phyloP scores from a whole-genome alignment of 768 basidiomycete genomes.

The Boletus pseudo-olivaceus region DNA sequence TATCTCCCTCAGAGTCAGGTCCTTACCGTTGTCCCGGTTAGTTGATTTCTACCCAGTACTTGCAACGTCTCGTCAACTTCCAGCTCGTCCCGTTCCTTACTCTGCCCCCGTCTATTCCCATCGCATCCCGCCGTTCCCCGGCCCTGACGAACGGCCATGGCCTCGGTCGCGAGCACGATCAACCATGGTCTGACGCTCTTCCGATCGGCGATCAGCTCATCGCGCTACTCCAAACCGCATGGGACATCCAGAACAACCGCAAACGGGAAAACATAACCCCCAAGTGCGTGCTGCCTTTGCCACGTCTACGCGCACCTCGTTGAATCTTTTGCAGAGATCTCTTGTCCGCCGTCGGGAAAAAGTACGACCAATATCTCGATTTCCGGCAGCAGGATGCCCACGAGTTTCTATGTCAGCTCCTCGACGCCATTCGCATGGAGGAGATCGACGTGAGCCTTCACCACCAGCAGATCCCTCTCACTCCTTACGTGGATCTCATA shows the following conservation, averaged over 20 bases:
- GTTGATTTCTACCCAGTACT: conserved; percentile 64
- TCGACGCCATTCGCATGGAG: conserved; percentile 94
- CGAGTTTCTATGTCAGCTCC: conserved; percentile 83
- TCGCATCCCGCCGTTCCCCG: conserved; percentile 54
- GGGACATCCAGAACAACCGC: conserved; percentile 55
- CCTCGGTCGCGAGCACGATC: conserved; percentile 47
- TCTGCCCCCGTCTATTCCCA: conserved; percentile 39
- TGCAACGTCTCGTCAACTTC: conserved; percentile 58
- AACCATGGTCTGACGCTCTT: conserved; percentile 55
- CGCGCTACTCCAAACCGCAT: conserved; percentile 55
- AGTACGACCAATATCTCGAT: conserved; percentile 93
- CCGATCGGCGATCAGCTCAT: conserved; percentile 70
- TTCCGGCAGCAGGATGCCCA: conserved; percentile 96
- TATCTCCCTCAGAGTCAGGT: no score
- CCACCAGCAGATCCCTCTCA: background rate
- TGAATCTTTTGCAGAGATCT: conserved; percentile 44
- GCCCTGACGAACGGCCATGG: conserved; percentile 62
- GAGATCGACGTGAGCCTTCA: conserved; percentile 69
- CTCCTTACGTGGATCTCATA: conserved; percentile 27
- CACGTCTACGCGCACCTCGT: background rate
- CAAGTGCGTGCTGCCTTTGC: conserved; percentile 44
- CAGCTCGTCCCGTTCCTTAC: conserved; percentile 42
- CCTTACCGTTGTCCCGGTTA: conserved; percentile 22
- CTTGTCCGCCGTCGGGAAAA: conserved; percentile 65
- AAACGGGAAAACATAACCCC: conserved; percentile 58